phyloP scores from a whole-genome alignment of 2,329 filamentous ascomycete genomes.

The Grosmannia serpens region DNA sequence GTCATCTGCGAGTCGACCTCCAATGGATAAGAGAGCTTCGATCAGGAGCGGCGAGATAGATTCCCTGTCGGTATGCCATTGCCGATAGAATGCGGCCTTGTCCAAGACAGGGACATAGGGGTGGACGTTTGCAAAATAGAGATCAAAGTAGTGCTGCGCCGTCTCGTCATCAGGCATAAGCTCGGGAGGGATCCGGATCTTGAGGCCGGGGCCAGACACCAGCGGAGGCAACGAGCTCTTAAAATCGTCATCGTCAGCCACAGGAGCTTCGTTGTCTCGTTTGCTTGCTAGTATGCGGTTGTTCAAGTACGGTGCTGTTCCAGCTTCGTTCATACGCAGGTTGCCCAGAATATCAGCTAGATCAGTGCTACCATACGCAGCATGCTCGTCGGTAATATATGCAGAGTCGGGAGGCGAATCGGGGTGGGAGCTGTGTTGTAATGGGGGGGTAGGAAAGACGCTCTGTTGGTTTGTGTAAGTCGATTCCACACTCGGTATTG shows the following conservation, averaged over 20 bases:
- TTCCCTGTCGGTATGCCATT: slow-evolving; percentile 76
- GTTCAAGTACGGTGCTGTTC: slow-evolving; percentile 79
- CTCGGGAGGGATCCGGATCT: slow-evolving; percentile 79
- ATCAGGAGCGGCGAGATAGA: slow-evolving; percentile 80
- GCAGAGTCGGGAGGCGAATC: slow-evolving; percentile 33
- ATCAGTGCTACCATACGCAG: slow-evolving; percentile 57
- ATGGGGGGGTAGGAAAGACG: slow-evolving; percentile 41
- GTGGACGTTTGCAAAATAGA: slow-evolving; percentile 84
- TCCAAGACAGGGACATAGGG: slow-evolving; percentile 88
- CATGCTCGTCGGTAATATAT: slow-evolving; percentile 35
- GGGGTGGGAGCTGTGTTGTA: slow-evolving; percentile 29
- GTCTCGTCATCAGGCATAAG: slow-evolving; percentile 86
- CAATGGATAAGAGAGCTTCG: slow-evolving; percentile 85
- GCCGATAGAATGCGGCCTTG: slow-evolving; percentile 69
- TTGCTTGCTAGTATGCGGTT: slow-evolving; percentile 30
- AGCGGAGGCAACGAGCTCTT: slow-evolving; percentile 60
- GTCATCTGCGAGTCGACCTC: slow-evolving; percentile 72
- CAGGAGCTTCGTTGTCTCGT: slow-evolving; percentile 37
- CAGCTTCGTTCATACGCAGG: slow-evolving; percentile 75
- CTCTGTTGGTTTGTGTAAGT: slow-evolving; percentile 33
- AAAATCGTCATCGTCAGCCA: slow-evolving; percentile 58
- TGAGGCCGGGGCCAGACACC: slow-evolving; percentile 56
- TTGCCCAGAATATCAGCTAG: slow-evolving; percentile 74
- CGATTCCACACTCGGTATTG: slow-evolving; percentile 38
- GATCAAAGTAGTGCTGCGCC: slow-evolving; percentile 72